Evolutionary conservation across 2,329 filamentous ascomycete genomes (phyloP).

Genomic region (Fusarium algeriense): DNA sequence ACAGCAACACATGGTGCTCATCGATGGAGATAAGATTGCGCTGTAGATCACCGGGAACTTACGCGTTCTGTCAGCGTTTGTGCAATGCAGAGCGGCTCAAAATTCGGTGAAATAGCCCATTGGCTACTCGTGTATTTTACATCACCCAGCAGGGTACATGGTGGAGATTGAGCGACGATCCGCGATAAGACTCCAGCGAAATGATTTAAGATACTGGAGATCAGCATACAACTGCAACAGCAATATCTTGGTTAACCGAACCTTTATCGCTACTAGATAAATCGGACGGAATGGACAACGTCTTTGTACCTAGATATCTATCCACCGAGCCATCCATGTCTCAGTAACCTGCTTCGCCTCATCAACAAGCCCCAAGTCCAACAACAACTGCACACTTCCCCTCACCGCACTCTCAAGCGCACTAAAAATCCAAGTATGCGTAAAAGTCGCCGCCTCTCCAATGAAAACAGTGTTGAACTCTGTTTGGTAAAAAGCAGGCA

Average conservation of each 20-base stretch:
- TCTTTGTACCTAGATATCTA: slow-evolving; percentile 15
- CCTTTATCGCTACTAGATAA: not conserved
- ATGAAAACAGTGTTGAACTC: slow-evolving; percentile 59
- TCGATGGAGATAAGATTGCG: fast-evolving
- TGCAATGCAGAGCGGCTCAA: not conserved
- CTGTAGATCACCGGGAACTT: not conserved
- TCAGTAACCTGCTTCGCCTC: slow-evolving; percentile 69
- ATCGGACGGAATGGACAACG: fast-evolving
- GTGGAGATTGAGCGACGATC: not conserved
- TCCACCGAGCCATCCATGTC: slow-evolving; percentile 72
- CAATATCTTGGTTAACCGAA: not conserved
- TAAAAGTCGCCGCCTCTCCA: slow-evolving; percentile 60
- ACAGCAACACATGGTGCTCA: fast-evolving
- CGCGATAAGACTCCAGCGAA: not conserved
- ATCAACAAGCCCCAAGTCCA: slow-evolving; percentile 68
- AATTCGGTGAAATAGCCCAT: slow-evolving; percentile 1
- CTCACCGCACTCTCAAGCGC: slow-evolving; percentile 68
- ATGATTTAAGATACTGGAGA: not conserved
- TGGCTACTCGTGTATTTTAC: not conserved
- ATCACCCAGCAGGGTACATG: not conserved
- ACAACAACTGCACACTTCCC: slow-evolving; percentile 66
- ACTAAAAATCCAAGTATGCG: slow-evolving; percentile 65
- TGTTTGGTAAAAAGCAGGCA: slow-evolving; percentile 71
- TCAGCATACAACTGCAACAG: not conserved
- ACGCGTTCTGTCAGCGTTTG: not conserved